Conservation (phyloP, 495 filamentous ascomycete species). For the Penicillium diatomitis region DNA sequence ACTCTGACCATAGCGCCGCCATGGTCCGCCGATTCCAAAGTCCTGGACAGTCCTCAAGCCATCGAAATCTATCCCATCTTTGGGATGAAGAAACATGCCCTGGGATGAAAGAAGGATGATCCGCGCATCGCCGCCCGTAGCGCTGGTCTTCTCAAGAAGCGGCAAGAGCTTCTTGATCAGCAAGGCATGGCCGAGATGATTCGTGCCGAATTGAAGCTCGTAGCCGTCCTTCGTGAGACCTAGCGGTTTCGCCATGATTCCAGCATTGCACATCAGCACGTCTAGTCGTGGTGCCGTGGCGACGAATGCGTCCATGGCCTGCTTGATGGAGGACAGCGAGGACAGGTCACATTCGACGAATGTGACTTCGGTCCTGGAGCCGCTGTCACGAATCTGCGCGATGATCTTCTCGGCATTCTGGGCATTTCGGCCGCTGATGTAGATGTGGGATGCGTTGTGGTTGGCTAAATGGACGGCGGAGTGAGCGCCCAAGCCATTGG, state of each 20-base stretch:
- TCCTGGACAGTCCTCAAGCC: conserved; percentile 9
- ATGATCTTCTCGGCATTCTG: conserved; percentile 37
- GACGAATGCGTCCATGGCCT: conserved; percentile 25
- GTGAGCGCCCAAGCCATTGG: conserved; percentile 49
- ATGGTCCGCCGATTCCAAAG: conserved; percentile 14
- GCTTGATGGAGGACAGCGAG: conserved; percentile 35
- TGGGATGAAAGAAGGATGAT: conserved; percentile 35
- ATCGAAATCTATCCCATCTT: conserved; percentile 41
- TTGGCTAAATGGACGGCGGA: conserved; percentile 43
- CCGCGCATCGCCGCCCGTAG: conserved; percentile 21
- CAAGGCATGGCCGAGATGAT: conserved; percentile 58
- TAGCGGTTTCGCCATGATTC: conserved; percentile 48
- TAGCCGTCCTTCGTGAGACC: conserved; percentile 49
- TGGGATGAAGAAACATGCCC: conserved; percentile 26
- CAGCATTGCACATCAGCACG: conserved; percentile 59
- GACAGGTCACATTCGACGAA: conserved; percentile 39
- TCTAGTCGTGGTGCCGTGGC: conserved; percentile 32
- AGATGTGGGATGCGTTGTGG: conserved; percentile 48
- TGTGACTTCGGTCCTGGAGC: conserved; percentile 17
- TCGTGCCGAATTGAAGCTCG: conserved; percentile 60
- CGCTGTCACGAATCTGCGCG: conserved; percentile 25
- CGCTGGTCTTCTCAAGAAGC: conserved; percentile 30
- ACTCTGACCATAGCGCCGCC: conserved; percentile 49
- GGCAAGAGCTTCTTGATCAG: conserved; percentile 53
- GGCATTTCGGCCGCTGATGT: conserved; percentile 45